Evolutionary conservation across 1,139 yeast genomes (phyloP).

Genomic region (Hansenula lynferdii): DNA sequence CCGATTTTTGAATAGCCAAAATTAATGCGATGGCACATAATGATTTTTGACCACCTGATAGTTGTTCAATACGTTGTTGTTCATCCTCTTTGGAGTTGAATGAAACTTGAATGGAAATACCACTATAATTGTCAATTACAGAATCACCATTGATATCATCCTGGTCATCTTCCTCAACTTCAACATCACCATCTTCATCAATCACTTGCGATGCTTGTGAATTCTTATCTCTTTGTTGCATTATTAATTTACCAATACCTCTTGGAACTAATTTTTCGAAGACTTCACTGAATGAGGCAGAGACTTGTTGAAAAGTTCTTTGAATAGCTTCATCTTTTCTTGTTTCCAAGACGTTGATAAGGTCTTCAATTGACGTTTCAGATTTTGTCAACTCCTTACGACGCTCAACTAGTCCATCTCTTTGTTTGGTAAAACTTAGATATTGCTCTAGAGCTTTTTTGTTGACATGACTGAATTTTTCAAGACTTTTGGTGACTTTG

Average conservation of each 20-base stretch:
- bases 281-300: conserved; percentile 65
- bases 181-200: conserved; percentile 21
- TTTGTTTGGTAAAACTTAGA: conserved; percentile 66
- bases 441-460: conserved; percentile 89
- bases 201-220: conserved; percentile 12
- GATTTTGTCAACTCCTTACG: conserved; percentile 69
- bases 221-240: conserved; percentile 42
- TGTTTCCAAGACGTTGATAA: conserved; percentile 64
- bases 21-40: conserved; percentile 91
- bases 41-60: conserved; percentile 96
- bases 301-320: conserved; percentile 72
- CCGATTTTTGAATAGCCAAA: conserved; percentile 89
- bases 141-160: conserved; percentile 21
- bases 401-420: conserved; percentile 60
- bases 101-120: conserved; percentile 85
- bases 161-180: conserved; percentile 20
- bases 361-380: conserved; percentile 63
- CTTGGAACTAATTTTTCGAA: conserved; percentile 81
- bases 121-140: conserved; percentile 60
- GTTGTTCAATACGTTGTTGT: conserved; percentile 83
- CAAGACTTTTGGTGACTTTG: conserved; percentile 51
- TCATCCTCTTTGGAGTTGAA: conserved; percentile 86
- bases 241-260: conserved; percentile 71
- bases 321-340: conserved; percentile 84
- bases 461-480: conserved; percentile 73